Evolutionary conservation across 768 basidiomycete genomes (phyloP).

Genomic region (Termitomyces sp.): DNA sequence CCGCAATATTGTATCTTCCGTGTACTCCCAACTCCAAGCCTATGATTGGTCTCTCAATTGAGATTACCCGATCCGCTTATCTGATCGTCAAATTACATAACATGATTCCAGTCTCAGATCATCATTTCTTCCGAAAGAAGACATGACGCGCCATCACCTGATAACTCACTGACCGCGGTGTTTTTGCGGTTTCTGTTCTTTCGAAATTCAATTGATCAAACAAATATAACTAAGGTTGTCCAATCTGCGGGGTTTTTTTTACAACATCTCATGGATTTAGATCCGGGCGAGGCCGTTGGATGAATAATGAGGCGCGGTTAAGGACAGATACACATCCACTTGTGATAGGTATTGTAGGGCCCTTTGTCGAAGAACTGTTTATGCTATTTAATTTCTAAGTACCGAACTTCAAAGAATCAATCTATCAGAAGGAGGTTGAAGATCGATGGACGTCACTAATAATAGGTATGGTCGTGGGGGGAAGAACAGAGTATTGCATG

Average conservation of each 20-base stretch:
- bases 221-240: neutral
- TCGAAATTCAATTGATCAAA: neutral
- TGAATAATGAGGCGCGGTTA: neutral
- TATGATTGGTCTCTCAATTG: conserved; percentile 5
- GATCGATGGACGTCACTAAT: too few relatives aligned
- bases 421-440: neutral
- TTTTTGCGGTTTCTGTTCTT: neutral
- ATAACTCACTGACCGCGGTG: neutral
- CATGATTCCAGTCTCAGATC: neutral
- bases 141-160: conserved; percentile 8
- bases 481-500: too few relatives aligned
- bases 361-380: neutral
- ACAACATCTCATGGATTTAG: neutral
- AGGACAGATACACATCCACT: neutral
- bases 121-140: neutral
- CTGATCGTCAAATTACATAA: neutral
- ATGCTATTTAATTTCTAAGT: neutral
- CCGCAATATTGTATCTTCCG: conserved; percentile 23
- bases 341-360: neutral
- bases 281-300: neutral
- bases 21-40: conserved; percentile 16
- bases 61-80: conserved; percentile 9
- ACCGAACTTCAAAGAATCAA: neutral
- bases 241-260: neutral
- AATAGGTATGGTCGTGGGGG: too few relatives aligned